Base-by-base conservation (phyloP, 169 alveolate genomes). In the Eimeria necatrix region DNA sequence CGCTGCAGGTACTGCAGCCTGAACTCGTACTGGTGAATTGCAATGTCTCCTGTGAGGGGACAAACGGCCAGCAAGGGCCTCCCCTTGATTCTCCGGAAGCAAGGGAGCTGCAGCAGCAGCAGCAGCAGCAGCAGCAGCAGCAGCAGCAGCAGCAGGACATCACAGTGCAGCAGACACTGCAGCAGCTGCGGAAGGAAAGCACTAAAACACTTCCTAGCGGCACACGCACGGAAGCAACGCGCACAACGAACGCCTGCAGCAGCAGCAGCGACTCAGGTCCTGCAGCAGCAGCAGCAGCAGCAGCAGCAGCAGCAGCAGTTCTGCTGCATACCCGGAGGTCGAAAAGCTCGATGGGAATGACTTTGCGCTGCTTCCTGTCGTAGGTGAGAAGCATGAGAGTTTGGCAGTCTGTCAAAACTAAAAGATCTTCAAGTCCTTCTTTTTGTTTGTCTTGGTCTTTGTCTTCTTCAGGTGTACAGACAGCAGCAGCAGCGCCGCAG, bases 41-140 rank as follows among this genome's bases (percentile, higher is more conserved):
- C 93, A 24, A 86, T 32, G 93, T 70, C 74, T 8, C 83, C 80
- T n/a, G 93, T 86, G 83, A 59, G 24, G 71, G 93, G 83, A 32
- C 93, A 86, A 49, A 86, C 93, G 16, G 93, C 20, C 93, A 86
- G 0, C 68, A 86, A n/a, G 16, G 93, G 93, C 41, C 93, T 32
- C 48, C 93, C 93, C 80, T 60, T 70, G 18, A 86, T 70, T n/a
- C 60, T 4, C 14, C 93, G 81, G 64, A 70, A 32, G 64, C 84
- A 46, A 18, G 83, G 84, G 61, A 59, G 83, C 93, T 86, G 93
- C 83, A 86, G 87, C 59, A 64, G 56, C 84, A 86, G 12, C 52
- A 1, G 73, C 87, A 41, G 68, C 59, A 41, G 73, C 87, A 41
- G n/a, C 59, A 22, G 81, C 81, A 71, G 49, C 81, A 71, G 81